phyloP scores from a whole-genome alignment of 306 rosid species.

The Pyrus pyrifolia region DNA sequence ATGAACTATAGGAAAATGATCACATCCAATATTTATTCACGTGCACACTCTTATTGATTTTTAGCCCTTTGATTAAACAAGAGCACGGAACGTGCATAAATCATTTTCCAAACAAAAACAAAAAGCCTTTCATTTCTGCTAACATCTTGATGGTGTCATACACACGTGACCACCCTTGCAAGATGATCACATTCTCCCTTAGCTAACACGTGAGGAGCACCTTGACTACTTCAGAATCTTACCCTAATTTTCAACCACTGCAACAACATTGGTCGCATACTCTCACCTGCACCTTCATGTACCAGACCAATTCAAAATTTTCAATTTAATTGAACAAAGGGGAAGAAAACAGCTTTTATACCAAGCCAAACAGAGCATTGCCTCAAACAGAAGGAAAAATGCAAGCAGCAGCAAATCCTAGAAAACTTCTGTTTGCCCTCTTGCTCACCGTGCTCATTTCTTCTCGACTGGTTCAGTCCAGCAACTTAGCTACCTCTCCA shows the following conservation, averaged over 20 bases:
- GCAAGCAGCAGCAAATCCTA: slow-evolving; percentile 17
- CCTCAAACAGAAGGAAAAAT: background rate
- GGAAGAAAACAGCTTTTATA: background rate
- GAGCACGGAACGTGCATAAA: background rate
- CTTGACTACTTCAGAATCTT: slow-evolving; percentile 2
- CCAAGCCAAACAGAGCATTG: background rate
- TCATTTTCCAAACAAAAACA: background rate
- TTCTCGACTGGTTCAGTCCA: slow-evolving; percentile 18
- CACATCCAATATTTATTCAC: background rate
- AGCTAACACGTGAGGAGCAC: slow-evolving; percentile 2
- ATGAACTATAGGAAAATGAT: too few relatives aligned
- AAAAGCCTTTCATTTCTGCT: background rate
- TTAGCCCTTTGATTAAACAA: too few relatives aligned
- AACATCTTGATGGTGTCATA: background rate
- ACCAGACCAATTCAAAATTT: background rate
- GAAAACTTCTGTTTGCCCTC: slow-evolving; percentile 7
- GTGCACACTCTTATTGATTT: background rate
- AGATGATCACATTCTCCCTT: background rate
- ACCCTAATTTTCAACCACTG: background rate
- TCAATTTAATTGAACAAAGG: background rate
- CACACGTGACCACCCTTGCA: background rate
- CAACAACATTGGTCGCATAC: background rate
- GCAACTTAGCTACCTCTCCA: slow-evolving; percentile 20
- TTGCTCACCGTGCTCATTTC: slow-evolving; percentile 12
- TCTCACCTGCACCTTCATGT: background rate